Percentiles rank a stretch among this genome's conserved stretches.
Conservation (phyloP, 345 rosid genomes). For the Acer saccharum region DNA sequence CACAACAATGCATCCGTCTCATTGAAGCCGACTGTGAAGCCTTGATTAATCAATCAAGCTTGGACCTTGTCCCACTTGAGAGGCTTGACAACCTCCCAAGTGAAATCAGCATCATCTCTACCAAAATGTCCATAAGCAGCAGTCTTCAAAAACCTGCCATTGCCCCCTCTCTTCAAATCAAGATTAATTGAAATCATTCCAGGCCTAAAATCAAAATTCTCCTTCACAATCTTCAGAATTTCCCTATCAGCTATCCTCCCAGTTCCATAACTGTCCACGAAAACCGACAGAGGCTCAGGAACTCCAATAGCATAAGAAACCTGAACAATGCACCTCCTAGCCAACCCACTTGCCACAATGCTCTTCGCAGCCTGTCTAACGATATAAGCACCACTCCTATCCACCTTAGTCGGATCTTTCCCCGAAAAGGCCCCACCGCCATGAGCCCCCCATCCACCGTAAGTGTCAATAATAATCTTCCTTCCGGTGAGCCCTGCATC, state of each 20-base stretch:
- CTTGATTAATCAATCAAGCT: constrained; percentile 31
- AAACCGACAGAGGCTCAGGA: constrained; percentile 58
- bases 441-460: constrained; percentile 84
- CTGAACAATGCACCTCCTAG: constrained; percentile 64
- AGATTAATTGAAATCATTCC: constrained; percentile 63
- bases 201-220: constrained; percentile 63
- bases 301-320: constrained; percentile 70
- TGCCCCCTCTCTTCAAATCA: constrained; percentile 59
- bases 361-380: constrained; percentile 73
- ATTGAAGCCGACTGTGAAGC: neutral
- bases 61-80: constrained; percentile 48
- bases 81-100: constrained; percentile 66
- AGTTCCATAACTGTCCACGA: constrained; percentile 52
- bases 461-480: constrained; percentile 80
- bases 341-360: constrained; percentile 55
- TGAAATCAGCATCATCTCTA: constrained; percentile 54
- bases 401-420: constrained; percentile 80
- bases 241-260: constrained; percentile 61
- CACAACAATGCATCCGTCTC: no score
- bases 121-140: constrained; percentile 67
- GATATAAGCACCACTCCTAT: constrained; percentile 77
- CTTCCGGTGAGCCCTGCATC: constrained; percentile 87
- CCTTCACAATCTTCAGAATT: constrained; percentile 62
- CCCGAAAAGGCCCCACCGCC: constrained; percentile 90
- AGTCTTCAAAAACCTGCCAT: constrained; percentile 59